Evolutionary conservation across 306 rosid species (phyloP).

Genomic region (Castanea sativa): DNA sequence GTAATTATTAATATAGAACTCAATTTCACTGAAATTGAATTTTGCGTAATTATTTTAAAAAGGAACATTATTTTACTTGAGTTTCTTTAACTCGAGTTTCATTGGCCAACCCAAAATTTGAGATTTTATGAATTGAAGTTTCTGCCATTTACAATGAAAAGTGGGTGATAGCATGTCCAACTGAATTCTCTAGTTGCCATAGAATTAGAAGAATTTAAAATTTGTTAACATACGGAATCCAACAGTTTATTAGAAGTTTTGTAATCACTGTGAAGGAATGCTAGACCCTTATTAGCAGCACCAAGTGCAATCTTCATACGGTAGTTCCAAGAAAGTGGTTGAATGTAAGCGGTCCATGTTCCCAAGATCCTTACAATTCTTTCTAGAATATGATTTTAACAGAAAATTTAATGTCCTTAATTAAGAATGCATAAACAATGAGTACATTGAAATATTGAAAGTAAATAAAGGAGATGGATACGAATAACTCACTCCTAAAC

Average conservation of each 20-base stretch:
- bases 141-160: conserved; percentile 40
- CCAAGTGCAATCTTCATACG: conserved; percentile 83
- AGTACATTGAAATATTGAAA: conserved; percentile 6
- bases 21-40: too few species aligned
- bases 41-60: too few species aligned
- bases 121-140: conserved; percentile 65
- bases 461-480: neutral
- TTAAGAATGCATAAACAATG: neutral
- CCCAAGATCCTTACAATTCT: conserved; percentile 10
- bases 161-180: conserved; percentile 18
- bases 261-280: conserved; percentile 87
- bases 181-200: conserved; percentile 2
- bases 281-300: conserved; percentile 83
- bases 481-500: conserved; percentile 74
- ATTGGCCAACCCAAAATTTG: conserved; percentile 95
- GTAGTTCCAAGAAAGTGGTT: conserved; percentile 84
- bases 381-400: conserved; percentile 1
- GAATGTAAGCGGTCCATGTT: conserved; percentile 77
- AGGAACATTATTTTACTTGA: too few species aligned
- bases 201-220: conserved; percentile 5
- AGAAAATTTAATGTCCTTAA: neutral
- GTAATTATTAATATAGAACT: too few species aligned
- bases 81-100: conserved; percentile 35
- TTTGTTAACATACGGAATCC: conserved; percentile 52
- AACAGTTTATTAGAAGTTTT: conserved; percentile 81